Evolutionary conservation across 2,329 filamentous ascomycete genomes (phyloP).

Genomic region (Epichloe hybrida): DNA sequence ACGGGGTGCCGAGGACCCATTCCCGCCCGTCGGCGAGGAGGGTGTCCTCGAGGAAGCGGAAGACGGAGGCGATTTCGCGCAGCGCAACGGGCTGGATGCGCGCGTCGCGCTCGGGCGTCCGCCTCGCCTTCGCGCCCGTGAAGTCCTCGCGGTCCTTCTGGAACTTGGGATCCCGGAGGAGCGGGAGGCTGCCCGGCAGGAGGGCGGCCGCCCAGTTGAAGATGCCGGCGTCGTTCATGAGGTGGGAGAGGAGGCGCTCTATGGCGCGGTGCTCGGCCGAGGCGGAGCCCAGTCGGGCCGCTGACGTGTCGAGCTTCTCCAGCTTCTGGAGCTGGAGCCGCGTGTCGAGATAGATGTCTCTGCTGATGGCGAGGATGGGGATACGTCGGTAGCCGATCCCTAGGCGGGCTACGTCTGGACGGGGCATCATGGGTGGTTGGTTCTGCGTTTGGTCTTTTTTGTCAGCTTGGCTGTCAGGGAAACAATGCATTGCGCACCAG

Average conservation of each 20-base stretch:
- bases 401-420: conserved; percentile 47
- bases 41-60: conserved; percentile 46
- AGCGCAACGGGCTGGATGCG: conserved; percentile 38
- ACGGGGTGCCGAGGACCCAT: conserved; percentile 44
- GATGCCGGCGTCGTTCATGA: conserved; percentile 42
- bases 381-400: conserved; percentile 57
- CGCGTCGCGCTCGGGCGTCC: conserved; percentile 14
- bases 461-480: too few relatives aligned
- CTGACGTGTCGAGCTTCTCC: conserved; percentile 38
- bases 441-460: conserved; percentile 25
- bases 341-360: conserved; percentile 56
- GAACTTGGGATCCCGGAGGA: conserved; percentile 45
- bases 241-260: conserved; percentile 40
- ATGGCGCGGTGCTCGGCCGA: conserved; percentile 29
- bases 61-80: conserved; percentile 36
- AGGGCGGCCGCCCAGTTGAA: conserved; percentile 40
- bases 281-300: conserved; percentile 23
- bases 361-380: conserved; percentile 51
- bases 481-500: too few relatives aligned
- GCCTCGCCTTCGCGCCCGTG: conserved; percentile 11
- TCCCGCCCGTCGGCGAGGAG: conserved; percentile 51
- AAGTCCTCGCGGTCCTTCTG: conserved; percentile 39
- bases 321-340: conserved; percentile 54
- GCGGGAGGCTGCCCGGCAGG: conserved; percentile 41
- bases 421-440: conserved; percentile 53